phyloP scores from a whole-genome alignment of 129 eudicot genomes.

The Helianthus annuus region HanXRQr2.0-SUNRISE NC_035435.2:146902556-146903055 shows the following conservation, averaged over 20 bases:
- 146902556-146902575: constrained; percentile 12
- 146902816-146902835: constrained; percentile 61
- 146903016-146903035: background rate
- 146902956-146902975: constrained; percentile 33
- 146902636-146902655: constrained; percentile 31
- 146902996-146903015: constrained; percentile 52
- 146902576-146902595: constrained; percentile 8
- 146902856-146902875: constrained; percentile 50
- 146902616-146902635: constrained; percentile 24
- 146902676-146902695: background rate
- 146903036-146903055: background rate
- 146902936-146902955: constrained; percentile 29
- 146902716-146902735: constrained; percentile 34
- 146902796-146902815: constrained; percentile 40
- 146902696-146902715: constrained; percentile 25
- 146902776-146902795: constrained; percentile 35
- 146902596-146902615: constrained; percentile 42
- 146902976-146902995: constrained; percentile 43
- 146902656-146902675: constrained; percentile 32
- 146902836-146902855: constrained; percentile 55
- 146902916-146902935: constrained; percentile 50
- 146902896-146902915: constrained; percentile 56
- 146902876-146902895: constrained; percentile 70
- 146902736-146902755: constrained; percentile 32
- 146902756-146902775: constrained; percentile 17